Percentiles rank a stretch among this genome's conserved stretches.
phyloP scores from a whole-genome alignment of 805 yeast species.

The Cyberlindnera xishuangbannaensis region DNA sequence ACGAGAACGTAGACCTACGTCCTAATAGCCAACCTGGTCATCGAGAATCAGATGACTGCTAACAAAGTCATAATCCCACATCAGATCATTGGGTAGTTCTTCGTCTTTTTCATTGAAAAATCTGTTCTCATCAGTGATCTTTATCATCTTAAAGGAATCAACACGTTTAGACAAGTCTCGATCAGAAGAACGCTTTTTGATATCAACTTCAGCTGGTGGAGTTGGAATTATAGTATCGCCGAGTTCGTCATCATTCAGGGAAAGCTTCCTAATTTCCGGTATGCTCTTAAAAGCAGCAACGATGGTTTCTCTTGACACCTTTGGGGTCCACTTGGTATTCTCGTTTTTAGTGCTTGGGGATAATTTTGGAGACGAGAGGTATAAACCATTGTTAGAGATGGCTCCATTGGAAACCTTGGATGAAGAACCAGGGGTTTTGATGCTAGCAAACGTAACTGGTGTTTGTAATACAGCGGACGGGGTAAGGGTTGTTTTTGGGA shows the following conservation, averaged over 20 bases:
- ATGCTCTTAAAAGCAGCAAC: constrained; percentile 15
- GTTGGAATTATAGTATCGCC: constrained; percentile 7
- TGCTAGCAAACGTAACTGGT: constrained; percentile 23
- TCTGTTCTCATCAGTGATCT: constrained; percentile 13
- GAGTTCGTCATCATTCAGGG: constrained; percentile 10
- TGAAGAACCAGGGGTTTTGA: constrained; percentile 23
- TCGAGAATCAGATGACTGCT: background rate
- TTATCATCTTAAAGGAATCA: constrained; percentile 15
- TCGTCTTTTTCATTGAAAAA: constrained; percentile 18
- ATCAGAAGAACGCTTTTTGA: constrained; percentile 7
- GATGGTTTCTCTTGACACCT: constrained; percentile 22
- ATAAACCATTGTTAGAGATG: constrained; percentile 7
- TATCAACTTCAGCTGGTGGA: constrained; percentile 9
- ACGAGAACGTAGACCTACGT: too few relatives aligned
- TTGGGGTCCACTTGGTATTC: constrained; percentile 19
- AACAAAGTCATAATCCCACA: constrained; percentile 23
- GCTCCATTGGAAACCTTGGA: constrained; percentile 10
- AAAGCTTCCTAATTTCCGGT: constrained; percentile 17
- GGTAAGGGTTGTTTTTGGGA: constrained; percentile 20
- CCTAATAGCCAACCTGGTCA: too few relatives aligned
- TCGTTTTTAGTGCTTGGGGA: constrained; percentile 18
- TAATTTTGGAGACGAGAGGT: constrained; percentile 22
- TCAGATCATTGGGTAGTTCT: constrained; percentile 10
- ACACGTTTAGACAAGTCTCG: constrained; percentile 4
- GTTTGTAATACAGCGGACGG: constrained; percentile 27